Conservation (phyloP, 2,329 filamentous ascomycete genomes). For the Byssoonygena ceratinophila region DNA sequence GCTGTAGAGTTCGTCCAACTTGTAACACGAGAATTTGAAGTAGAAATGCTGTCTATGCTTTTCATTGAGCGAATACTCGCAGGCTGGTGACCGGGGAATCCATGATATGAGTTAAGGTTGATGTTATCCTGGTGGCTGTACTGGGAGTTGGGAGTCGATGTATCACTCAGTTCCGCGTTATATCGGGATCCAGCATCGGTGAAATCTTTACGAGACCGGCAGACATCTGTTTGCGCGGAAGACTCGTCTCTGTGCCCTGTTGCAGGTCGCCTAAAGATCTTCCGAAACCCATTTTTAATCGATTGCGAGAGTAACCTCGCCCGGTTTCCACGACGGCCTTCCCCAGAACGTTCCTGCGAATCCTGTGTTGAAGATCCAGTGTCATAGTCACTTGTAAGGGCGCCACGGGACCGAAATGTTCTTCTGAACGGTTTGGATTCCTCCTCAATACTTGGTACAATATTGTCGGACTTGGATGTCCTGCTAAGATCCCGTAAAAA, state of each 20-base stretch:
- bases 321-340: conserved; percentile 19
- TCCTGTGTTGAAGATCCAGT: background rate
- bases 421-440: conserved; percentile 26
- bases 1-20: conserved; percentile 41
- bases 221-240: conserved; percentile 21
- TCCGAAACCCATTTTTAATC: conserved; percentile 34
- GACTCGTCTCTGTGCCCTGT: conserved; percentile 18
- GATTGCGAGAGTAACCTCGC: conserved; percentile 33
- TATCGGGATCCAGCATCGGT: conserved; percentile 13
- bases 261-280: conserved; percentile 31
- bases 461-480: conserved; percentile 17
- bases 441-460: conserved; percentile 12
- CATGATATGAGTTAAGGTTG: background rate
- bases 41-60: conserved; percentile 28
- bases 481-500: conserved; percentile 25
- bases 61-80: conserved; percentile 21
- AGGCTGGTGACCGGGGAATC: conserved; percentile 3
- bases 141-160: background rate
- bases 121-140: background rate
- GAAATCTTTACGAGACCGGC: conserved; percentile 19
- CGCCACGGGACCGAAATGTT: conserved; percentile 24
- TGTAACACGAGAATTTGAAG: conserved; percentile 36
- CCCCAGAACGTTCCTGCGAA: conserved; percentile 18
- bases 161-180: background rate
- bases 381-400: background rate